A percentile compares a stretch with the other conserved stretches of the same genome.
These are phyloP conservation scores for Colletotrichum truncatum DNA, from an alignment of 2,329 filamentous ascomycete species.

Conservation along the genomic window DNA sequence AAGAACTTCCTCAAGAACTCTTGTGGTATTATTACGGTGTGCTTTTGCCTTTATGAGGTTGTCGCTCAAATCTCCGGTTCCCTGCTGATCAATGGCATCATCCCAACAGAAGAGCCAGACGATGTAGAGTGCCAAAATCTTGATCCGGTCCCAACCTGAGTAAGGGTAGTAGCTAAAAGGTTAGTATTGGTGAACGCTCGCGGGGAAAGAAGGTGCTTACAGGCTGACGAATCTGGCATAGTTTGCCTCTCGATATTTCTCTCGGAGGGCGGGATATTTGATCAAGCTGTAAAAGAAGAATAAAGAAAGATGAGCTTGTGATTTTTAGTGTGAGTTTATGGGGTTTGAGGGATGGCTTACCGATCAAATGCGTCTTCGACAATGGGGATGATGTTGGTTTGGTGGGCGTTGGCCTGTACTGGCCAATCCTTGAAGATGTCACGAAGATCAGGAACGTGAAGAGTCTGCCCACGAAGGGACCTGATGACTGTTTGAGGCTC, in stretches of 20 bases:
- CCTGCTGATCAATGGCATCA: conserved; percentile 41
- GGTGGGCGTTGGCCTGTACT: conserved; percentile 33
- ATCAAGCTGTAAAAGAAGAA: not conserved
- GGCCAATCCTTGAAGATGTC: conserved; percentile 38
- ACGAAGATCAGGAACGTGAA: conserved; percentile 38
- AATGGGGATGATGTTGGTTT: conserved; percentile 32
- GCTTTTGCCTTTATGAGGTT: conserved; percentile 37
- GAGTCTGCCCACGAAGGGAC: conserved; percentile 37
- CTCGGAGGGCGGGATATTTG: not conserved
- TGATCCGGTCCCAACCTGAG: conserved; percentile 29
- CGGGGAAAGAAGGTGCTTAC: not conserved
- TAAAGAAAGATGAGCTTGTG: no score
- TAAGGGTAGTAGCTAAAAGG: conserved; percentile 34
- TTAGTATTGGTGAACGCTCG: not conserved
- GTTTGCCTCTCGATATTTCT: conserved; percentile 16
- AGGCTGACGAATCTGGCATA: conserved; percentile 24
- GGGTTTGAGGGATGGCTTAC: not conserved
- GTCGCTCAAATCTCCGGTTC: conserved; percentile 34
- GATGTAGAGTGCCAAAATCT: conserved; percentile 36
- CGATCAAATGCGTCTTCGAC: conserved; percentile 30
- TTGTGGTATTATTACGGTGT: conserved; percentile 36
- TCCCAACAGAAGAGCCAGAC: conserved; percentile 45
- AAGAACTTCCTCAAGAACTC: conserved; percentile 32
- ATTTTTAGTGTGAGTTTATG: not conserved
- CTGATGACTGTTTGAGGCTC: conserved; percentile 26